A percentile compares a stretch with the other conserved stretches of the same genome.
Conservation (phyloP, 73 alveolate species). For the Symbiodinium pilosum region DNA sequence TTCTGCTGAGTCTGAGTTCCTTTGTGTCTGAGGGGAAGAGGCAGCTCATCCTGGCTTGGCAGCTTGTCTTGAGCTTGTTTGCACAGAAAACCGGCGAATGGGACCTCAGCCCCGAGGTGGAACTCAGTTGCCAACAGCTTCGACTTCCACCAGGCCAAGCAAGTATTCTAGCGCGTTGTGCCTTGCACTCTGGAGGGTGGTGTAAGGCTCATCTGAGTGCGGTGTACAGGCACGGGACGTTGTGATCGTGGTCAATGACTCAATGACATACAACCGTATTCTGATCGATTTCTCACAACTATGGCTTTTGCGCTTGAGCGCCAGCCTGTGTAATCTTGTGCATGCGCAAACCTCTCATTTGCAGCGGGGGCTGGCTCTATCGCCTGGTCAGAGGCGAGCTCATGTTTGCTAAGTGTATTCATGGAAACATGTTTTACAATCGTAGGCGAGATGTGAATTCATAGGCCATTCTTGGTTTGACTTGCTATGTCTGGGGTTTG, state of each 20-base stretch:
- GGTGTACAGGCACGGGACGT: no score
- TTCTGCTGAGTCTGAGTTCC: no score
- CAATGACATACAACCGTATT: neutral
- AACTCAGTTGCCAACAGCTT: neutral
- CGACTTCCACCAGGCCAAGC: neutral
- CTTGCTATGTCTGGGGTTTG: neutral
- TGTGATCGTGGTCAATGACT: neutral
- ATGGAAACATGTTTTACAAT: neutral
- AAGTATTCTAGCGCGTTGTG: no score
- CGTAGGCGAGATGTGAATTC: neutral
- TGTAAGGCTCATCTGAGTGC: no score
- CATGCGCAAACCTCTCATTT: neutral
- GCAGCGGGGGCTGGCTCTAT: neutral
- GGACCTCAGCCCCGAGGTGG: neutral
- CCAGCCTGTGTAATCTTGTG: neutral
- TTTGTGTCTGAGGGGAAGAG: no score
- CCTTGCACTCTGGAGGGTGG: no score
- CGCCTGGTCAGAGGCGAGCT: neutral
- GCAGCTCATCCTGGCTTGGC: neutral
- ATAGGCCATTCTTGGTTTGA: neutral
- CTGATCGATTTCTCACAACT: slow-evolving; percentile 8
- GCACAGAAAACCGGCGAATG: no score
- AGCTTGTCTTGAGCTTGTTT: neutral
- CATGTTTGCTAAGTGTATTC: neutral
- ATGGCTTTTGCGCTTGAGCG: neutral